Evolutionary conservation across 2,329 filamentous ascomycete species (phyloP).

Genomic region (Corinectria fuckeliana): DNA sequence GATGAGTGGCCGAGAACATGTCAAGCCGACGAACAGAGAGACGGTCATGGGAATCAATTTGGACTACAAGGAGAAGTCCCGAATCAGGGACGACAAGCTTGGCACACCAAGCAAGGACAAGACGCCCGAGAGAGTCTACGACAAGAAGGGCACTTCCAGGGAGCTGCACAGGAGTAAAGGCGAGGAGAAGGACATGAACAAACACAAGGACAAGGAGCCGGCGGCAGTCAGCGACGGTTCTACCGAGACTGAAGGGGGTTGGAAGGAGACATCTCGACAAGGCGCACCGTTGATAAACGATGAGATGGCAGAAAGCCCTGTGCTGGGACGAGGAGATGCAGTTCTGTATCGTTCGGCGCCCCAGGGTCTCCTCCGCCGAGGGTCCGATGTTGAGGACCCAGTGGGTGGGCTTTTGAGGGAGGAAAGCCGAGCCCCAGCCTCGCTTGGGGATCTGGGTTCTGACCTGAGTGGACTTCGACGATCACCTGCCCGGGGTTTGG

Average conservation of each 20-base stretch:
- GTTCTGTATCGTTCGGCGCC: slow-evolving; percentile 25
- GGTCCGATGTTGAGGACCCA: slow-evolving; percentile 41
- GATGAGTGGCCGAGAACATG: neutral
- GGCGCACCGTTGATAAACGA: slow-evolving; percentile 35
- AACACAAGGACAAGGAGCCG: slow-evolving; percentile 7
- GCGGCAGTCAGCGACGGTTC: slow-evolving; percentile 25
- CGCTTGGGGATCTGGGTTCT: slow-evolving; percentile 29
- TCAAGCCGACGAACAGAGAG: slow-evolving; percentile 2
- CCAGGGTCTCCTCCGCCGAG: slow-evolving; percentile 40
- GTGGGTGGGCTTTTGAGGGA: slow-evolving; percentile 42
- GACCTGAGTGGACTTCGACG: slow-evolving; percentile 50
- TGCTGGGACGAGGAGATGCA: slow-evolving; percentile 43
- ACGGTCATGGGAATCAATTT: slow-evolving; percentile 7
- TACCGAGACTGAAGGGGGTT: slow-evolving; percentile 28
- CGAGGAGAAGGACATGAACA: slow-evolving; percentile 22
- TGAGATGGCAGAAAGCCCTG: slow-evolving; percentile 47
- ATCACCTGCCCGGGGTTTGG: slow-evolving; percentile 52
- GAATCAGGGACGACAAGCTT: slow-evolving; percentile 1
- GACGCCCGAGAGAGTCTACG: neutral
- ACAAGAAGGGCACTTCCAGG: neutral
- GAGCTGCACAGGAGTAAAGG: slow-evolving; percentile 1
- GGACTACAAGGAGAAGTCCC: slow-evolving; percentile 10
- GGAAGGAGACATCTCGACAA: slow-evolving; percentile 35
- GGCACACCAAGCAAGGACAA: slow-evolving; percentile 4
- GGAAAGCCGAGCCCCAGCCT: slow-evolving; percentile 33